A percentile compares a stretch with the other conserved stretches of the same genome.
Conservation (phyloP, 177 flowering plant species). For the Vitis hybrid region DNA sequence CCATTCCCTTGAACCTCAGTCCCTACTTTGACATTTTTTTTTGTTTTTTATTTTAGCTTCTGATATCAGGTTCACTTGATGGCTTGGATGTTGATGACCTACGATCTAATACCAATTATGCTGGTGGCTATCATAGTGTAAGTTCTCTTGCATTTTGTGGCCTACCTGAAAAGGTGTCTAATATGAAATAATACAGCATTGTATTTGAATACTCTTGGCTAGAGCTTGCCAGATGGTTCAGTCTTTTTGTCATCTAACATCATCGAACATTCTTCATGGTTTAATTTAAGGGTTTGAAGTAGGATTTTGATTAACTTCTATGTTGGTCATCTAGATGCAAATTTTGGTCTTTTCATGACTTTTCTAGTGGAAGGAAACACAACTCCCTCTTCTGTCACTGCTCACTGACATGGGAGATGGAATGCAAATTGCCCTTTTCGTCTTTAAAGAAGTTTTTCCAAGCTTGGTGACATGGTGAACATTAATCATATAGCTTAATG, state of each 20-base stretch:
- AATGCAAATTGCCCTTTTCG: not conserved
- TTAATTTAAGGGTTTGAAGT: not conserved
- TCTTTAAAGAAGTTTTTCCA: not conserved
- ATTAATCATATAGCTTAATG: not conserved
- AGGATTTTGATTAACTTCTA: not conserved
- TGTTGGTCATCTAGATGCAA: not conserved
- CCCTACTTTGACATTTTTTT: not conserved
- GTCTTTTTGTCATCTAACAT: not conserved
- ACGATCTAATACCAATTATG: slow-evolving; percentile 65
- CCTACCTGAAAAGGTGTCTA: not conserved
- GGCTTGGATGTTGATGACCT: slow-evolving; percentile 85
- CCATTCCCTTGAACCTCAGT: not conserved
- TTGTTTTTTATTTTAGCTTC: slow-evolving; percentile 45
- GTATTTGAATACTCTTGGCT: not conserved
- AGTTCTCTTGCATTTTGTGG: slow-evolving; percentile 18
- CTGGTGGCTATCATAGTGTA: slow-evolving; percentile 86
- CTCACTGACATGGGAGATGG: too few relatives aligned
- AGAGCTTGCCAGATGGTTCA: not conserved
- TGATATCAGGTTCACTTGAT: slow-evolving; percentile 93
- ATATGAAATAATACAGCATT: not conserved
- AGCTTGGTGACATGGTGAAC: not conserved
- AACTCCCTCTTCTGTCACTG: too few relatives aligned
- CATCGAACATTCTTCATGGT: not conserved
- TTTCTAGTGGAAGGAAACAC: too few relatives aligned
- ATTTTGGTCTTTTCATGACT: too few relatives aligned